These are phyloP conservation scores for Vitis amurensis DNA, from an alignment of 164 flowering plant genomes.

Conservation along the genomic window DNA sequence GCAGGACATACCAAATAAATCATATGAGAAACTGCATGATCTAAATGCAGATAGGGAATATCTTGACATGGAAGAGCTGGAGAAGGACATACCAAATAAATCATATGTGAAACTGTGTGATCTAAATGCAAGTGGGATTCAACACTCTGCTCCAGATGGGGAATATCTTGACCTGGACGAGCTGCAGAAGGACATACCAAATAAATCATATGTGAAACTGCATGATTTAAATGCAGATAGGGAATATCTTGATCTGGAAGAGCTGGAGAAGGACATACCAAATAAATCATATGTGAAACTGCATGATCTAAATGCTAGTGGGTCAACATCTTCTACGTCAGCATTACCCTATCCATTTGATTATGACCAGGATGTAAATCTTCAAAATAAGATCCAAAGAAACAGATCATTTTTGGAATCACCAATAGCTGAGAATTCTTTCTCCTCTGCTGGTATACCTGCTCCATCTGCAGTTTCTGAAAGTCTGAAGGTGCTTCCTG, in stretches of 20 bases:
- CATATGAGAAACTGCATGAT: no score
- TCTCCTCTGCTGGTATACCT: slow-evolving; percentile 82
- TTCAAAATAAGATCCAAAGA: slow-evolving; percentile 28
- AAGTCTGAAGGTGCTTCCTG: slow-evolving; percentile 78
- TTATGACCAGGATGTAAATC: slow-evolving; percentile 32
- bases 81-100: no score
- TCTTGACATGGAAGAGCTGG: no score
- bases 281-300: slow-evolving; percentile 27
- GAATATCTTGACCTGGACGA: no score
- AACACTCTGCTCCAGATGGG: no score
- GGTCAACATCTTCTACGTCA: slow-evolving; percentile 24
- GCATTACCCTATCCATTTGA: slow-evolving; percentile 25
- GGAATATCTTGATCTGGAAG: no score
- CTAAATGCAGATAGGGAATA: no score
- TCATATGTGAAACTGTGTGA: no score
- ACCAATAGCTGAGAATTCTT: slow-evolving; percentile 34
- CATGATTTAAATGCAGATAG: slow-evolving; percentile 6
- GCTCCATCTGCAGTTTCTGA: slow-evolving; percentile 90
- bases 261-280: background rate
- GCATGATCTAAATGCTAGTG: slow-evolving; percentile 27
- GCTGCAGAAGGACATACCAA: background rate
- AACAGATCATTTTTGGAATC: slow-evolving; percentile 35
- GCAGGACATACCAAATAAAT: no score
- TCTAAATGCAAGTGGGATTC: no score
- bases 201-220: slow-evolving; percentile 26